Evolutionary conservation across 768 basidiomycete genomes (phyloP), one percentile per base, ranked within the genome.

Genomic region (Agrocybe chaxingu): DNA sequence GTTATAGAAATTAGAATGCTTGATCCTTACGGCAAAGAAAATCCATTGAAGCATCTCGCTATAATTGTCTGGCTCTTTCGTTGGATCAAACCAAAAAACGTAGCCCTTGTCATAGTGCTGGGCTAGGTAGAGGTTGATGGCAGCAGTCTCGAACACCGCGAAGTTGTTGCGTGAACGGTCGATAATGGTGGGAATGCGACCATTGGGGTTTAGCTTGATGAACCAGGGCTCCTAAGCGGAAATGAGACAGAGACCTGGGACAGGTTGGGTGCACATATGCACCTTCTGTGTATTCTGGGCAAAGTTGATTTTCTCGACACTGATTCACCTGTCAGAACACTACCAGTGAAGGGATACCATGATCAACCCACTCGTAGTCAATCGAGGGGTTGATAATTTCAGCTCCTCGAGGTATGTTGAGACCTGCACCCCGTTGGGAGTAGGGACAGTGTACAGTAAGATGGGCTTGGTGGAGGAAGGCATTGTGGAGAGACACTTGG

Each of bases 11-110:
- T 11, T 45, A 42, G 10, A 11, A 13, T 32, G 13, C 3, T 6
- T 29, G 10, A 34, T n/a, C 52, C 63, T 49, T 53, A 85, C 85
- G 10, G 83, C 78, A 56, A 92, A 94, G 72, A 92, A 90, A 45
- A 93, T 82, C 93, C 91, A 95, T 61, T 91, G 90, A 18, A 90
- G 60, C 70, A 81, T 75, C 67, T 87, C 84, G 60, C 81, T 86
- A 59, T 85, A 82, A 32, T 83, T 74, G 40, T 87, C 74, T 4
- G 81, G 75, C 3, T 80, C 69, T 12, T 61, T 71, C 13, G 57
- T 66, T 3, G 73, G 67, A 56, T 85, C 76, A 67, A 87, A 92
- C 58, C 70, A 78, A 59, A 93, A 87, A 57, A 80, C 76, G 64
- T 76, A 68, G n/a, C 88, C 80, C 57, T 75, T 83, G 67, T 96